Evolutionary conservation across 1,284 basidiomycete genomes (phyloP).

Genomic region (Apiotrichum veenhuisii): DNA sequence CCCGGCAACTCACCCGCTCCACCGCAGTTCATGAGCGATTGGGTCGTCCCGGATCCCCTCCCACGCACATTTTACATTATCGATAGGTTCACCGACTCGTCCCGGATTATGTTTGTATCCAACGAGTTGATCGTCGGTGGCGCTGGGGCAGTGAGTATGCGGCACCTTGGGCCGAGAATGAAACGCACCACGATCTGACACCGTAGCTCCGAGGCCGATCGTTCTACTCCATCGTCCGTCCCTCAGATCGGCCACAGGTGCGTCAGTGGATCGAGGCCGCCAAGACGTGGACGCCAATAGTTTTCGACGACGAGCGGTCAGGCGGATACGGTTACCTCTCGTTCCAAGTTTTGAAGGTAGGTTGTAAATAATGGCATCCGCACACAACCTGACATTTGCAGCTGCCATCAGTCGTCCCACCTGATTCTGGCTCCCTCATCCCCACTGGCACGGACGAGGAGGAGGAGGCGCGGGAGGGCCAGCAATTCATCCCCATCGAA

Average conservation of each 20-base stretch:
- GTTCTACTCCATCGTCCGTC: conserved; percentile 38
- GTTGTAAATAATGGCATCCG: conserved; percentile 2
- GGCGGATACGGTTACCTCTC: conserved; percentile 37
- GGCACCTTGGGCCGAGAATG: not conserved
- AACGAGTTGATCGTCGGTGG: conserved; percentile 38
- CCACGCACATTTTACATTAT: conserved; percentile 39
- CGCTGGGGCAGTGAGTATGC: conserved; percentile 2
- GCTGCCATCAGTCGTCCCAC: not conserved
- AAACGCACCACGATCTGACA: not conserved
- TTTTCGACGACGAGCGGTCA: conserved; percentile 26
- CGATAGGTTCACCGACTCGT: conserved; percentile 40
- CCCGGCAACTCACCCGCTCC: not conserved
- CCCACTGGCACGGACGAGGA: conserved; percentile 38
- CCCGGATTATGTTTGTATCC: conserved; percentile 34
- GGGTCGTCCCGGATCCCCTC: conserved; percentile 13
- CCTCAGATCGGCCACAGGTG: conserved; percentile 32
- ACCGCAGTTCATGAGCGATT: not conserved
- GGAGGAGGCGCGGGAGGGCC: conserved; percentile 33
- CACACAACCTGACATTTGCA: not conserved
- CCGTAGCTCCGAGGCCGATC: conserved; percentile 28
- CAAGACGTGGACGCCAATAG: conserved; percentile 36
- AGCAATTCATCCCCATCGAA: conserved; percentile 40
- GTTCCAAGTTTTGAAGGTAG: conserved; percentile 36
- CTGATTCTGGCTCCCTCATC: not conserved
- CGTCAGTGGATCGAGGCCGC: conserved; percentile 34